Evolutionary conservation across 2,329 filamentous ascomycete genomes (phyloP).

Genomic region (Phymatotrichopsis omnivora): DNA sequence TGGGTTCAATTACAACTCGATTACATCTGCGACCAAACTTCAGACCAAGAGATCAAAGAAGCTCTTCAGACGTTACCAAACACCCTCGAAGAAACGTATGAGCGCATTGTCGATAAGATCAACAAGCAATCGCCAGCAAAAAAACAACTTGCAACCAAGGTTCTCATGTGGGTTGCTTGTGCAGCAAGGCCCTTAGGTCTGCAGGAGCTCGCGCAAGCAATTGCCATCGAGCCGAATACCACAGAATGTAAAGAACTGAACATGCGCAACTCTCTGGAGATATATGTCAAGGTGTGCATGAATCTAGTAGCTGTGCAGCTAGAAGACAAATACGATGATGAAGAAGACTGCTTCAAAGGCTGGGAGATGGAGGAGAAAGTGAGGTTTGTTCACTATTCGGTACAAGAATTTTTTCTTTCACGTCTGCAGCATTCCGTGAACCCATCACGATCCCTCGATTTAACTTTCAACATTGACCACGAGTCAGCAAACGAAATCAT

Average conservation of each 20-base stretch:
- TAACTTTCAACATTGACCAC: too few relatives aligned
- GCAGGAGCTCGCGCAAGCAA: neutral
- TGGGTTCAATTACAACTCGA: constrained; percentile 10
- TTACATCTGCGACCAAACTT: constrained; percentile 9
- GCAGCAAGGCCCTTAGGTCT: constrained; percentile 3
- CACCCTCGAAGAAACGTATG: constrained; percentile 2
- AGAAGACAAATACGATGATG: neutral
- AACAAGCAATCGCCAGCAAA: neutral
- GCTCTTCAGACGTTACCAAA: constrained; percentile 1
- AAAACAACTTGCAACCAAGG: neutral
- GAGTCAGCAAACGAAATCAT: too few relatives aligned
- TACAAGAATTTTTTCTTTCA: constrained; percentile 14
- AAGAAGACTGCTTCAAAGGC: neutral
- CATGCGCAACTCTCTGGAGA: constrained; percentile 1
- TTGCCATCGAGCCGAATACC: neutral
- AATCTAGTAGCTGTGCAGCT: constrained; percentile 7
- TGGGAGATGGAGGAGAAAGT: constrained; percentile 7
- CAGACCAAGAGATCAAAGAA: neutral
- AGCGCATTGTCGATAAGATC: constrained; percentile 3
- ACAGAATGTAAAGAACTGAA: neutral
- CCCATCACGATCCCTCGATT: too few relatives aligned
- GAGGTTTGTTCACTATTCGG: constrained; percentile 20
- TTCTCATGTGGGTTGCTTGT: constrained; percentile 7
- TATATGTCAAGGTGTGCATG: neutral
- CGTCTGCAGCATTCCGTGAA: too few relatives aligned